Conservation (phyloP, 768 basidiomycete species). For the Suillus americanus region DNA sequence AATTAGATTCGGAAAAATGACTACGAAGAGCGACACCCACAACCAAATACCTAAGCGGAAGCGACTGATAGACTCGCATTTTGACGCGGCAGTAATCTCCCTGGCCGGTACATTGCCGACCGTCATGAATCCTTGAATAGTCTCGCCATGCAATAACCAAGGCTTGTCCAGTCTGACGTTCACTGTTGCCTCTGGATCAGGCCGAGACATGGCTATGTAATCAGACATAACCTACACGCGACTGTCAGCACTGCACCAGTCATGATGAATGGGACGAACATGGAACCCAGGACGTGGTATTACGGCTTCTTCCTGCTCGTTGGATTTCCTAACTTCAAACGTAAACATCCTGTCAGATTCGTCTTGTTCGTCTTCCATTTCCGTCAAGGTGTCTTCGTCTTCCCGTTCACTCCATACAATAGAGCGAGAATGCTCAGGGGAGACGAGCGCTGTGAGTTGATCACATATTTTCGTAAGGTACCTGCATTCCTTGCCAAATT, state of each 20-base stretch:
- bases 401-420: constrained; percentile 44
- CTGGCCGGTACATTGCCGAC: constrained; percentile 20
- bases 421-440: constrained; percentile 42
- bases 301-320: constrained; percentile 54
- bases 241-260: neutral
- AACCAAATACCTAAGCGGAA: constrained; percentile 21
- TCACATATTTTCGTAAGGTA: constrained; percentile 62
- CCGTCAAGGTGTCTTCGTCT: constrained; percentile 21
- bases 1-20: neutral
- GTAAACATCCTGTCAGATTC: constrained; percentile 48
- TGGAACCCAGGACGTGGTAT: constrained; percentile 42
- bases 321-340: constrained; percentile 54
- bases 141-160: constrained; percentile 39
- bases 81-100: neutral
- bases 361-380: constrained; percentile 35
- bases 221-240: constrained; percentile 13
- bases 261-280: constrained; percentile 27
- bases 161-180: constrained; percentile 19
- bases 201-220: constrained; percentile 12
- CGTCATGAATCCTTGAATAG: constrained; percentile 39
- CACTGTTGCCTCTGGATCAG: constrained; percentile 8
- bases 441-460: constrained; percentile 51
- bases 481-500: constrained; percentile 28
- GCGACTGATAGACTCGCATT: neutral
- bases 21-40: constrained; percentile 15